Percentiles rank a stretch among this genome's conserved stretches.
phyloP scores from a whole-genome alignment of 345 rosid genomes.

The Citrus sinensis region DVS_A1.0 CM039162.1:31957001-31957500 shows the following conservation, averaged over 20 bases:
- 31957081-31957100: neutral
- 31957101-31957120: neutral
- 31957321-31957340: slow-evolving; percentile 72
- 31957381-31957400: slow-evolving; percentile 39
- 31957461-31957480: slow-evolving; percentile 85
- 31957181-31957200: neutral
- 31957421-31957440: neutral
- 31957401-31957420: neutral
- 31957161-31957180: neutral
- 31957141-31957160: neutral
- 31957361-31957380: slow-evolving; percentile 90
- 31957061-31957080: neutral
- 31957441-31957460: slow-evolving; percentile 1
- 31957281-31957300: neutral
- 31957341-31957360: slow-evolving; percentile 83
- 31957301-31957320: neutral
- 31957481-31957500: slow-evolving; percentile 80
- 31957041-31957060: neutral
- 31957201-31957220: neutral
- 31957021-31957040: neutral
- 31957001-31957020: neutral
- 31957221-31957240: neutral
- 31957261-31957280: neutral
- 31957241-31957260: neutral
- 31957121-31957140: neutral